Evolutionary conservation across 768 basidiomycete genomes (phyloP), one percentile per base, ranked within the genome.

Genomic region (Kwoniella dendrophila): DNA sequence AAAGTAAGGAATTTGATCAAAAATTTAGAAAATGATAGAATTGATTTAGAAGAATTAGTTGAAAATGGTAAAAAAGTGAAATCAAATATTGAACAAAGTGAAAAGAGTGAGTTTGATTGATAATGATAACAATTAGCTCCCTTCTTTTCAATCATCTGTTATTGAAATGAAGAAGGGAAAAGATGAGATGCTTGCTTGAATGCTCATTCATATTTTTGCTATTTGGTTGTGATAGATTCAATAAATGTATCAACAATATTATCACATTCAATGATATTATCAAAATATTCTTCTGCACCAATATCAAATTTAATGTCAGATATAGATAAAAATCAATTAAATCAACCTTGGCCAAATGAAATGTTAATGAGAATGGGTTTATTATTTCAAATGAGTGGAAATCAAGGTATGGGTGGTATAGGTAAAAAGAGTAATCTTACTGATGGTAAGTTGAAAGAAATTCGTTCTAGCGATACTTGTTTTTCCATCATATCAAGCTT

Each of bases 261-360:
- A 2, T 36, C 74, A 4, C 66, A 68, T 34, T 70, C 74, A 2
- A 66, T 67, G 36, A 53, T 66, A 16, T 56, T 75, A 24, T 52
- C 71, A 2, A 41, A 52, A 36, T 66, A 69, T 43, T 67, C 74
- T 12, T 71, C 69, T 14, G 74, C 71, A 33, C 74, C 74, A 4
- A 41, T 73, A 24, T 71, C 74, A 4, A 41, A 38, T 4, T 50
- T 73, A 4, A 60, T 72, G n/a, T 29, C 59, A 36, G 61, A 61
- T 6, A 34, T 68, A 16, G 67, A 72, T 36, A 63, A 62, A 40
- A 66, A 65, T 7, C 64, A 68, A 54, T 69, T 62, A n/a, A n/a
- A n/a, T 54, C 52, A 48, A 18, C 74, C 74, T 2, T 76, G 70
- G 68, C 74, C 74, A 3, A 73, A 63, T 4, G 74, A 76, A 45